Percentiles rank a stretch among this genome's conserved stretches.
These are phyloP conservation scores for Rhynchospora pubera DNA, from an alignment of 176 grass and related monocot species.

Conservation along the genomic window DNA sequence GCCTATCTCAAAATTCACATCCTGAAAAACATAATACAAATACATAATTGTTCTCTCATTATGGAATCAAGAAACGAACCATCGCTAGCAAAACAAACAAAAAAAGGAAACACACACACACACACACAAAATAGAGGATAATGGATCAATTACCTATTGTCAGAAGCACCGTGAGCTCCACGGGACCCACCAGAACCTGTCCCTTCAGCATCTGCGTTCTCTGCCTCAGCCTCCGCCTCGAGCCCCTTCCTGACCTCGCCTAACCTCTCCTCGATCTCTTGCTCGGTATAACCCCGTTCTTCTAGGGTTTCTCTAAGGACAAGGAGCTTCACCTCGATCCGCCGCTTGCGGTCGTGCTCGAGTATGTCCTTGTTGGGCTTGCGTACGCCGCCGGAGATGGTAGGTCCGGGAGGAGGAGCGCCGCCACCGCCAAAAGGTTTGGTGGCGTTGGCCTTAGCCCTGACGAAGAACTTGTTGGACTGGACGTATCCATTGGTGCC, in stretches of 20 bases:
- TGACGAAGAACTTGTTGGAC: conserved; percentile 89
- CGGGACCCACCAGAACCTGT: not conserved
- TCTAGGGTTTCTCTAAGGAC: conserved; percentile 70
- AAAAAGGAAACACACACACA: not conserved
- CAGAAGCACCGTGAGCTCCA: not conserved
- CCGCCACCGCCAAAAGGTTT: conserved; percentile 12
- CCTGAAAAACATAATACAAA: not conserved
- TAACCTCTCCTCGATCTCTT: conserved; percentile 65
- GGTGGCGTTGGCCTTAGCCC: conserved; percentile 23
- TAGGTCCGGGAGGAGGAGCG: not conserved
- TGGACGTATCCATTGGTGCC: conserved; percentile 90
- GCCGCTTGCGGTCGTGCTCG: conserved; percentile 82
- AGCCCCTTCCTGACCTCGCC: conserved; percentile 43
- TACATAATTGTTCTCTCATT: not conserved
- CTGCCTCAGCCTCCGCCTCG: conserved; percentile 34
- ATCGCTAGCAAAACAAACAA: not conserved
- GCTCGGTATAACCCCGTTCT: conserved; percentile 85
- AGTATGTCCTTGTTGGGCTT: conserved; percentile 94
- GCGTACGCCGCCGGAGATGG: conserved; percentile 34
- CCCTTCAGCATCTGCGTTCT: not conserved
- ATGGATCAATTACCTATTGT: conserved; percentile 45
- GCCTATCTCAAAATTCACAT: not conserved
- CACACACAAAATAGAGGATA: not conserved
- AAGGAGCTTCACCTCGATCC: conserved; percentile 69
- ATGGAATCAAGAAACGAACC: not conserved